Evolutionary conservation across 306 rosid genomes (phyloP).

Genomic region (Cicer bijugum): DNA sequence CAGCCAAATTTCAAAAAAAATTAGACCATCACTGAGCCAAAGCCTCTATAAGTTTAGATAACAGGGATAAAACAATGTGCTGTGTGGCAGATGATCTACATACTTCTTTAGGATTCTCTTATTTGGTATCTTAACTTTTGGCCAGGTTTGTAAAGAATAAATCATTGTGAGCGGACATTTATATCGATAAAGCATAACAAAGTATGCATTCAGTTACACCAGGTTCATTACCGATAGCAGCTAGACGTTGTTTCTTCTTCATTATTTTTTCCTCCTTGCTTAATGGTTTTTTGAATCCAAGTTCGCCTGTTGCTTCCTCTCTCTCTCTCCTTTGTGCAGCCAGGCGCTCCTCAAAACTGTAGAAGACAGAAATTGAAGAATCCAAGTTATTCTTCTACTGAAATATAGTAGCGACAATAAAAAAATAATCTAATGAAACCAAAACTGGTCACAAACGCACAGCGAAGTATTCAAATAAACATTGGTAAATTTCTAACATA

Average conservation of each 20-base stretch:
- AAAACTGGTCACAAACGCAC: background rate
- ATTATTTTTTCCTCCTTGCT: conserved; percentile 85
- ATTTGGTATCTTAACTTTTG: background rate
- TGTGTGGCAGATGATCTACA: conserved; percentile 5
- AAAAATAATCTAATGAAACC: background rate
- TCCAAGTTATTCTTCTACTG: background rate
- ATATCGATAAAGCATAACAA: conserved; percentile 9
- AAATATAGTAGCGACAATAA: conserved; percentile 3
- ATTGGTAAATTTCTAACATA: conserved; percentile 13
- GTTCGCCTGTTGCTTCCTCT: conserved; percentile 72
- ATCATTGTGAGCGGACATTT: conserved; percentile 30
- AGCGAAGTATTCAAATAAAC: background rate
- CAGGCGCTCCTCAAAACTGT: conserved; percentile 95
- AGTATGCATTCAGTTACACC: conserved; percentile 31
- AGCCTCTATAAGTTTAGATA: background rate
- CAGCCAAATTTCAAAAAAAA: background rate
- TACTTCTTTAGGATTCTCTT: background rate
- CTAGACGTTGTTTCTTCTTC: conserved; percentile 94
- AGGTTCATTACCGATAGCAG: conserved; percentile 87
- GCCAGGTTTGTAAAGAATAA: conserved; percentile 14
- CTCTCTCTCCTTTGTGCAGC: conserved; percentile 90
- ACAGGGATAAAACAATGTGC: conserved; percentile 3
- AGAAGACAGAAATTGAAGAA: conserved; percentile 39
- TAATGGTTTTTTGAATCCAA: conserved; percentile 88
- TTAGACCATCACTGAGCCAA: conserved; percentile 13